Base-by-base conservation (phyloP, 2,329 filamentous ascomycete species). In the Monosporascus sp. region DNA sequence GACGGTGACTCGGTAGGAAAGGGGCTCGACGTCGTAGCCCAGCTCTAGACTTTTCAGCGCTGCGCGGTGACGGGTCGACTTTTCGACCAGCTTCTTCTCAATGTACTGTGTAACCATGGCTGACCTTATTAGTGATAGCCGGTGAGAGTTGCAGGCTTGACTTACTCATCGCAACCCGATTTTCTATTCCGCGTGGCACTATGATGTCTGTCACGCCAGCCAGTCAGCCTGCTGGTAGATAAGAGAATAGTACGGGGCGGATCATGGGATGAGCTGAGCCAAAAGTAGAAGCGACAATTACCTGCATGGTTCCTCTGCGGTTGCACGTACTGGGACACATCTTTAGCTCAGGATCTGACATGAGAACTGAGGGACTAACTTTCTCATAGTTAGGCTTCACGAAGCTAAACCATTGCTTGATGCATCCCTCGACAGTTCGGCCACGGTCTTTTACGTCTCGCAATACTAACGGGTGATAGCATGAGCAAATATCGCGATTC, bases 341-440 rank as follows among this genome's bases (percentile, higher is more conserved):
- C 15, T 49, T 65, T 51, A 65, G 62, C 54, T 46, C 51, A n/a
- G 14, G 3, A 20, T 20, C 22, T 9, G 7, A 1, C 8, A 20
- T 9, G 5, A 48, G 6, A 11, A 38, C 14, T 17, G 37, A 22
- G 20, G 25, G 3, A 50, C 64, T 52, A 65, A 79, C 80, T 72
- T 88, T 90, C 70, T 93, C 88, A 64, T 95, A 97, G 66, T 97
- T 97, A 3, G 94, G 94, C 72, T 99, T 99, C 44, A 99, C 94
- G 67, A 89, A 99, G 11, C 76, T 77, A 69, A 97, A 97, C 94
- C 94, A 99, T 70, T 99, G 94, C 72, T 97, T 97, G 70, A 99
- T 92, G 65, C 92, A 93, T 41, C 94, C 94, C 67, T 97, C 89
- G 53, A 97, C 88, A 65, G 96, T 93, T 66, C 94, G 83, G 3